Base-by-base conservation (phyloP, 441 rosid genomes). In the Croton setiger region DNA sequence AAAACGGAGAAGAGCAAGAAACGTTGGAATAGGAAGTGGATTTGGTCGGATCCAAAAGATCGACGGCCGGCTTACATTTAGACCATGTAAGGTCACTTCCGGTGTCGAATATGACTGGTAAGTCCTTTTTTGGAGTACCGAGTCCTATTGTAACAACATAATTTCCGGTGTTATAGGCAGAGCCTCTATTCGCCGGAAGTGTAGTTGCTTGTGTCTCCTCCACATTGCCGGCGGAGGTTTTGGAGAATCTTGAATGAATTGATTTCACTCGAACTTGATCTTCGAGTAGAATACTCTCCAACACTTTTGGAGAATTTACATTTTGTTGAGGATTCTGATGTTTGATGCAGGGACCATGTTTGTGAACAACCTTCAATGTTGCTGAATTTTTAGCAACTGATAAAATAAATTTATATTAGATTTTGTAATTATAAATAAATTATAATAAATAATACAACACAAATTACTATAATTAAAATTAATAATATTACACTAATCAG, bases 31-130 rank as follows among this genome's bases (percentile, higher is more conserved):
- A 92, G 12, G 92, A 82, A 31, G 85, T 73, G 0, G 98, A 90
- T 21, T 62, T 68, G 14, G 74, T 69, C 0, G 92, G 85, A 7
- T 67, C 57, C 15, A 88, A 87, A 36, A 75, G 52, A 2, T 59
- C 68, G 20, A 64, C 76, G 9, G 71, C 67, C 31, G 82, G 84
- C 61, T 68, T 67, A 36, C 98, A 92, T n/a, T 73, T 83, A 45
- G 87, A 79, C 96, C 96, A 90, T 0, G 88, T 87, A 11, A 92
- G 75, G 55, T 85, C 90, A 47, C 93, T 90, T 11, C 87, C 88
- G 0, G 93, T 84, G 65, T 92, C 98, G 3, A 86, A 92, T 49
- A 90, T 78, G 59, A 92, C 72, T 3, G 81, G 66, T 23, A 88
- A 80, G 68, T 74, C 78, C 74, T 87, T 81, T 7, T 77, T 72